phyloP scores from a whole-genome alignment of 805 yeast species.

The Priceomyces medius region DNA sequence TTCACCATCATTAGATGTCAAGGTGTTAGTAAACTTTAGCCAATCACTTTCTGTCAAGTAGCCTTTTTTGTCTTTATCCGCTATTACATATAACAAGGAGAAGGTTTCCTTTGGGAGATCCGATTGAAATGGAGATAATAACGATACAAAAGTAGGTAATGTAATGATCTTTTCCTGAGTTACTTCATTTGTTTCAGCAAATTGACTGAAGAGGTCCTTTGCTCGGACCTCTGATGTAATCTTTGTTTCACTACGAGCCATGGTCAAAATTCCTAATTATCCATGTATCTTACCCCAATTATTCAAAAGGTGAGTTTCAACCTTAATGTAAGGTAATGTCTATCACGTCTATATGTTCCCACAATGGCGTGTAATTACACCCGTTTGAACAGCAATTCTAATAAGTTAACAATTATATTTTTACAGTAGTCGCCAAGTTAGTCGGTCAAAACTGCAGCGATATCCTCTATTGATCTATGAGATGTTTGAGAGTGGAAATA shows the following conservation, averaged over 20 bases:
- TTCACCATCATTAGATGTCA: constrained; percentile 32
- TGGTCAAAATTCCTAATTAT: background rate
- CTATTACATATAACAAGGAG: constrained; percentile 68
- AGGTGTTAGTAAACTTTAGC: constrained; percentile 61
- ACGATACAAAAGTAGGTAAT: constrained; percentile 35
- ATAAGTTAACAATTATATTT: background rate
- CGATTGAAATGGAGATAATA: constrained; percentile 41
- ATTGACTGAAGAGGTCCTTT: constrained; percentile 38
- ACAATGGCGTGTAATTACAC: background rate
- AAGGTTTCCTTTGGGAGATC: constrained; percentile 39
- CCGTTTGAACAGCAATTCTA: background rate
- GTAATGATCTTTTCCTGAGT: constrained; percentile 25
- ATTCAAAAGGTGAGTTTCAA: background rate
- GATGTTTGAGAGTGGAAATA: background rate
- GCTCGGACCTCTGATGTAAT: constrained; percentile 21
- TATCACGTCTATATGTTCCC: constrained; percentile 5
- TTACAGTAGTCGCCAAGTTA: background rate
- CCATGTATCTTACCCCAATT: constrained; percentile 2
- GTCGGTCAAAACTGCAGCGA: background rate
- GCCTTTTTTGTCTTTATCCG: constrained; percentile 74
- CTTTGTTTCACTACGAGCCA: constrained; percentile 5
- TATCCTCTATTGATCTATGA: background rate
- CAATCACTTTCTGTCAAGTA: constrained; percentile 69
- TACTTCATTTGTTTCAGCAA: constrained; percentile 27
- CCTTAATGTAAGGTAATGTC: background rate